Conservation (phyloP, 2,329 filamentous ascomycete genomes). For the Talaromyces sp. region DNA sequence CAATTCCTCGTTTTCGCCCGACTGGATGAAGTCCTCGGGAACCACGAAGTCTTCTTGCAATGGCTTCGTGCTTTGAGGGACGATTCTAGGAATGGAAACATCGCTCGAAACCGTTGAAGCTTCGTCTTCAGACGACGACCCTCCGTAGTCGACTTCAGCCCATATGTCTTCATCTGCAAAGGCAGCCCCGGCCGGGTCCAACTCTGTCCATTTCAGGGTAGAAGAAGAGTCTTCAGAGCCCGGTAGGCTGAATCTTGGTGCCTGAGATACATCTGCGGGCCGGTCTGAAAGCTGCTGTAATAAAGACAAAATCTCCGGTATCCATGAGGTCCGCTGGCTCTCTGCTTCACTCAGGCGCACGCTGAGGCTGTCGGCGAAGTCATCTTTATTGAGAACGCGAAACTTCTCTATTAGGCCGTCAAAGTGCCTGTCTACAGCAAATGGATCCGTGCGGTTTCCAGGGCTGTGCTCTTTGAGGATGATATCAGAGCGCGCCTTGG, state of each 20-base stretch:
- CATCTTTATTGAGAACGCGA: constrained; percentile 70
- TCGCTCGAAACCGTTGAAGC: constrained; percentile 29
- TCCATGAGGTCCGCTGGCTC: constrained; percentile 55
- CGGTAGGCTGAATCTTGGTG: constrained; percentile 37
- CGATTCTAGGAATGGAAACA: constrained; percentile 20
- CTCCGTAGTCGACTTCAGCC: constrained; percentile 35
- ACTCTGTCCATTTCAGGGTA: constrained; percentile 68
- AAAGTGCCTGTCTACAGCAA: constrained; percentile 61
- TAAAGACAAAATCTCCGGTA: constrained; percentile 73
- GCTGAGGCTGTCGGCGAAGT: constrained; percentile 65
- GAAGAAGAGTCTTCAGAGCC: neutral
- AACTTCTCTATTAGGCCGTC: constrained; percentile 82
- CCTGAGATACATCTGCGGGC: constrained; percentile 64
- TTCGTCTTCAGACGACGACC: constrained; percentile 36
- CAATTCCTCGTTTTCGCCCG: constrained; percentile 28
- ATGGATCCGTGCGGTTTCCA: constrained; percentile 64
- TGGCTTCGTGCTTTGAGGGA: constrained; percentile 21
- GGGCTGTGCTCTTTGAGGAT: constrained; percentile 41
- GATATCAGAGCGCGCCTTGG: constrained; percentile 28
- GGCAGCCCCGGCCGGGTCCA: constrained; percentile 71
- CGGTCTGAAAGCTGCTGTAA: constrained; percentile 76
- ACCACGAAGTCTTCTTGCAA: constrained; percentile 29
- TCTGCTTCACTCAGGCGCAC: constrained; percentile 56
- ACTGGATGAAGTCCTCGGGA: constrained; percentile 27
- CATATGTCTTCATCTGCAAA: constrained; percentile 43